Percentiles rank a stretch among this genome's conserved stretches.
Evolutionary conservation across 164 flowering plant species (phyloP).

Genomic region (Stephania japonica): DNA sequence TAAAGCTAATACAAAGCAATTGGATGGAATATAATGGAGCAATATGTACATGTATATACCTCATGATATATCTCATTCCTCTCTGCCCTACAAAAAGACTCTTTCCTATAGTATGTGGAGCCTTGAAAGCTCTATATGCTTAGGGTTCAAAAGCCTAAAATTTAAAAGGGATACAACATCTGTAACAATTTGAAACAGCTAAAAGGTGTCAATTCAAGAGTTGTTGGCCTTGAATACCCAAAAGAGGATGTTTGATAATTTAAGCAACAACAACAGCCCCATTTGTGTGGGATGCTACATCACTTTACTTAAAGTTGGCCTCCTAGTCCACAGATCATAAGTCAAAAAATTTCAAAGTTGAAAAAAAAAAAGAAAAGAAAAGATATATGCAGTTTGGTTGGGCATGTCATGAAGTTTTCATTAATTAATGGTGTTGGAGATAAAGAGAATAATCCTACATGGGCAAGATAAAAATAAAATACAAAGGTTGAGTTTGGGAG

Average conservation of each 20-base stretch:
- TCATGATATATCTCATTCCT: too few relatives aligned
- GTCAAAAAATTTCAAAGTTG: not conserved
- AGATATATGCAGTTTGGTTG: not conserved
- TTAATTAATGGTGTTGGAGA: too few relatives aligned
- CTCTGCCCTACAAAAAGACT: not conserved
- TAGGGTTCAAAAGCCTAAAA: not conserved
- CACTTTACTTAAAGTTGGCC: not conserved
- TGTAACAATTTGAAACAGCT: not conserved
- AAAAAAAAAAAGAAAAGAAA: not conserved
- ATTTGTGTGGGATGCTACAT: not conserved
- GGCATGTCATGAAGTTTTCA: not conserved
- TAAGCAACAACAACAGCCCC: not conserved
- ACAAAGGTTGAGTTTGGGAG: too few relatives aligned
- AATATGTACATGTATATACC: too few relatives aligned
- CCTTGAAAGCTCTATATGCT: not conserved
- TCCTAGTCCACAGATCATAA: not conserved
- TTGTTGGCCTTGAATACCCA: not conserved
- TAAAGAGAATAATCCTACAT: too few relatives aligned
- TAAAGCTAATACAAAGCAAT: too few relatives aligned
- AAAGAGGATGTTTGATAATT: not conserved
- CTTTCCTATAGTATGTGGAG: not conserved
- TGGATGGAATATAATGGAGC: too few relatives aligned
- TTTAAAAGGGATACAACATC: not conserved
- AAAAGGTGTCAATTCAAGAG: conserved; percentile 3
- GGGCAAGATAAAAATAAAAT: too few relatives aligned